Conservation (phyloP, 371 early-diverging fungal species). For the Basidiobolus meristosporus region DNA sequence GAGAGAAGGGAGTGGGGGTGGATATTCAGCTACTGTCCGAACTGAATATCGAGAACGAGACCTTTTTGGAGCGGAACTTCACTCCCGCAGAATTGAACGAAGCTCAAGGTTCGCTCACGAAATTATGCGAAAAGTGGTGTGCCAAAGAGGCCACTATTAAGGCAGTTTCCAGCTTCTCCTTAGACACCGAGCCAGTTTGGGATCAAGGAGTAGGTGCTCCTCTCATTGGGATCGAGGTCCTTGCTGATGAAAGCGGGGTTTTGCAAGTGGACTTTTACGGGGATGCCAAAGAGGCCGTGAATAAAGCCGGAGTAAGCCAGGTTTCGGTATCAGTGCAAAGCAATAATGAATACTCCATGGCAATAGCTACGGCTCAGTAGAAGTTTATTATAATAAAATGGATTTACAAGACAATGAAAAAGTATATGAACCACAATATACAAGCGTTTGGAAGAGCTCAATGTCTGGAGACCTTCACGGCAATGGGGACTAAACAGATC, state of each 20-base stretch:
- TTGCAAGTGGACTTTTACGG: slow-evolving; percentile 72
- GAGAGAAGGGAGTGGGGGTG: slow-evolving; percentile 61
- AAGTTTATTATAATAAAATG: no score
- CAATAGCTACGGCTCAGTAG: slow-evolving; percentile 40
- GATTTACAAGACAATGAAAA: no score
- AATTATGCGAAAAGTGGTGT: slow-evolving; percentile 62
- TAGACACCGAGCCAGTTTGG: slow-evolving; percentile 24
- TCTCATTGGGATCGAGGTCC: slow-evolving; percentile 76
- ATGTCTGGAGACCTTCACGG: no score
- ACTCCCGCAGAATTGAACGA: slow-evolving; percentile 61
- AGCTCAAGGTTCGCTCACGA: slow-evolving; percentile 67
- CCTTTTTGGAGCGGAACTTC: slow-evolving; percentile 70
- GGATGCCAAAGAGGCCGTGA: slow-evolving; percentile 56
- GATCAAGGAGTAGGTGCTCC: slow-evolving; percentile 15
- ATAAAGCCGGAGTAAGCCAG: slow-evolving; percentile 43
- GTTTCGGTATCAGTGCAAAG: slow-evolving; percentile 87
- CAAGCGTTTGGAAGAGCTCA: no score
- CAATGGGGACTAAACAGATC: no score
- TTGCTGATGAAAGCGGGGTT: slow-evolving; percentile 52
- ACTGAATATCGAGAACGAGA: slow-evolving; percentile 52
- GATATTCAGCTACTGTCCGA: slow-evolving; percentile 82
- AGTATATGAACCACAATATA: no score
- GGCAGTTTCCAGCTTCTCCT: slow-evolving; percentile 40
- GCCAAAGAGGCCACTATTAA: slow-evolving; percentile 95
- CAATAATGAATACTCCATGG: slow-evolving; percentile 79